A percentile compares a stretch with the other conserved stretches of the same genome.
These are phyloP conservation scores for Starmerella ratchasimensis DNA, from an alignment of 805 yeast genomes.

Conservation along the genomic window DNA sequence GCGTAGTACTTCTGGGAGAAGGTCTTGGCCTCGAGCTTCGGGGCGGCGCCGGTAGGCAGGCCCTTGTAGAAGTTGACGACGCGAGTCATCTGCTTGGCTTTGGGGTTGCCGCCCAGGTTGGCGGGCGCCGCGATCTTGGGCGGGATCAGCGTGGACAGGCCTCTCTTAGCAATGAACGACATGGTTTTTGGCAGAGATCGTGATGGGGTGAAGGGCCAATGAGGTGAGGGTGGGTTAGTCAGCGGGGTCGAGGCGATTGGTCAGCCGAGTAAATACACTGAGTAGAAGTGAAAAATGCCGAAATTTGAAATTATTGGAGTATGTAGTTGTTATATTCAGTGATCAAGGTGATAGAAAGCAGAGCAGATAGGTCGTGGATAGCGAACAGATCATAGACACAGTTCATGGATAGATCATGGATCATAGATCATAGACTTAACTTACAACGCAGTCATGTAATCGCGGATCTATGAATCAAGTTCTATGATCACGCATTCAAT, in stretches of 20 bases:
- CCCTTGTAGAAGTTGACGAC: constrained; percentile 92
- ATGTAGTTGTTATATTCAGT: too few species aligned
- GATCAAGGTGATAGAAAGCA: too few species aligned
- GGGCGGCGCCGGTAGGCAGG: constrained; percentile 86
- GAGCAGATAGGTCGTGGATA: too few species aligned
- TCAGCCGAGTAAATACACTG: too few species aligned
- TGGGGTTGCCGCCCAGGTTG: constrained; percentile 88
- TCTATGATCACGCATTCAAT: too few species aligned
- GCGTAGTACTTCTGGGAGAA: constrained; percentile 48
- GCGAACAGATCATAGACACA: too few species aligned
- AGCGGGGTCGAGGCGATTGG: not conserved
- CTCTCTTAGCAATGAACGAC: constrained; percentile 85
- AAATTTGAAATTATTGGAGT: too few species aligned
- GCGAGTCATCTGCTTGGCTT: constrained; percentile 91
- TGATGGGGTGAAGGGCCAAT: not conserved
- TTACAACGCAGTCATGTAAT: too few species aligned
- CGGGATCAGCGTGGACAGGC: constrained; percentile 88
- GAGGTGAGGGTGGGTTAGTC: not conserved
- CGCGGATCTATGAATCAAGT: too few species aligned
- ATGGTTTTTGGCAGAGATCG: constrained; percentile 30
- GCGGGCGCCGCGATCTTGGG: constrained; percentile 96
- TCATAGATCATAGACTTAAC: too few species aligned
- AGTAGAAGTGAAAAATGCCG: too few species aligned
- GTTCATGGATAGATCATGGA: too few species aligned
- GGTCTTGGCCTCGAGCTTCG: constrained; percentile 46